phyloP scores from a whole-genome alignment of 2,329 filamentous ascomycete genomes.

The Hypoxylon sp. region DNA sequence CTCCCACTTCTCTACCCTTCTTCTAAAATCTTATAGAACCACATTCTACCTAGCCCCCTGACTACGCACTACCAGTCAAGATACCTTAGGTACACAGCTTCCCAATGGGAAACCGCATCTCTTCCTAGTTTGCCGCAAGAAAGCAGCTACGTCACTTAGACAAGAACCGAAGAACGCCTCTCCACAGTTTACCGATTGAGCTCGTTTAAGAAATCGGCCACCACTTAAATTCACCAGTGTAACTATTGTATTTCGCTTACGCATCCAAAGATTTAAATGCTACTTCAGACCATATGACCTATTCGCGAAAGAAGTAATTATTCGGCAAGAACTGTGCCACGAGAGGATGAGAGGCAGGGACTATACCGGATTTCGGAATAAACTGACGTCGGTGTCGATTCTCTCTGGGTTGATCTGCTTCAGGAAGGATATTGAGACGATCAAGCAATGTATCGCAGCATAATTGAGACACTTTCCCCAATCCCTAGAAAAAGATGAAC shows the following conservation, averaged over 20 bases:
- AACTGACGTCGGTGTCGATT: not conserved
- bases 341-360: not conserved
- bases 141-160: not conserved
- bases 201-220: slow-evolving; percentile 15
- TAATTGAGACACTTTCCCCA: slow-evolving; percentile 1
- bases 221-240: not conserved
- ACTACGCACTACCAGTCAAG: too few relatives aligned
- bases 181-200: slow-evolving; percentile 13
- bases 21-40: too few relatives aligned
- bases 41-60: too few relatives aligned
- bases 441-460: slow-evolving; percentile 10
- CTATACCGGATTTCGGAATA: not conserved
- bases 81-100: too few relatives aligned
- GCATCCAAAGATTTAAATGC: not conserved
- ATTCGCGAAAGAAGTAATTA: slow-evolving; percentile 6
- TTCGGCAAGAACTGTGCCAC: not conserved
- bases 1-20: too few relatives aligned
- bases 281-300: slow-evolving; percentile 1
- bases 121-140: too few relatives aligned
- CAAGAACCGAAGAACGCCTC: not conserved
- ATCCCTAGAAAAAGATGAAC: not conserved
- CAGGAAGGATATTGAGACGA: not conserved
- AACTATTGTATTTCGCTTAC: slow-evolving; percentile 12
- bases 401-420: slow-evolving; percentile 13
- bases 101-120: too few relatives aligned